Percentiles rank a stretch among this genome's conserved stretches.
Conservation (phyloP, 106 monocot genomes). For the Phalaenopsis equestris region DNA sequence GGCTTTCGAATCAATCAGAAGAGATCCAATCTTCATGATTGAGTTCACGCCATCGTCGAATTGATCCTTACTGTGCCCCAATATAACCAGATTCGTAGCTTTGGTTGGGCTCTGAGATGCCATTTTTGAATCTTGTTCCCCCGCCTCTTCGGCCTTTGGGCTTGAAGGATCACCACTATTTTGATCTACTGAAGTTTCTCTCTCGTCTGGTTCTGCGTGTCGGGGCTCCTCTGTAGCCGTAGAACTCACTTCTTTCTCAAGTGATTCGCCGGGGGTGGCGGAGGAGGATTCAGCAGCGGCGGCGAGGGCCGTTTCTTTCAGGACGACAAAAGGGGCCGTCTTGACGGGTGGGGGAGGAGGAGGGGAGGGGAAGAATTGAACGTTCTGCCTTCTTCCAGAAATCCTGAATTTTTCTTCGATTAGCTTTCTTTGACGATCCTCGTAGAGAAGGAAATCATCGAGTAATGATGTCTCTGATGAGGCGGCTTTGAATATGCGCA, state of each 20-base stretch:
- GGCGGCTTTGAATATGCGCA: conserved; percentile 57
- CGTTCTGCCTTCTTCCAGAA: conserved; percentile 26
- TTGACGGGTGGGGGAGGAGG: not conserved
- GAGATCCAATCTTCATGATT: conserved; percentile 17
- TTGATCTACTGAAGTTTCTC: not conserved
- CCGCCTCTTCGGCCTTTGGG: not conserved
- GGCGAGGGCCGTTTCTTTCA: conserved; percentile 4
- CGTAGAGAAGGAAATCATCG: conserved; percentile 79
- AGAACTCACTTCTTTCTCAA: not conserved
- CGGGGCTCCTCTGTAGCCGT: not conserved
- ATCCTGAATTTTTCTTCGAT: conserved; percentile 50
- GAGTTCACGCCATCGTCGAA: conserved; percentile 1
- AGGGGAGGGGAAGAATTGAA: conserved; percentile 13
- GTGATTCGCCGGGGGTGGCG: too few species aligned
- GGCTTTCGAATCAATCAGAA: conserved; percentile 17
- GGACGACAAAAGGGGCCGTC: conserved; percentile 13
- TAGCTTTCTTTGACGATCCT: conserved; percentile 60
- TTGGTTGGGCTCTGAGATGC: not conserved
- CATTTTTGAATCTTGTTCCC: not conserved
- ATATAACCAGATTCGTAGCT: not conserved
- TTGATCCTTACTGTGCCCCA: not conserved
- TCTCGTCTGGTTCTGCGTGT: conserved; percentile 1
- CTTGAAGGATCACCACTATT: not conserved
- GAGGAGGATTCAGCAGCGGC: not conserved
- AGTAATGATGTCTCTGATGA: conserved; percentile 53